Evolutionary conservation across 164 flowering plant species (phyloP).

Genomic region (Platanus orientalis): DNA sequence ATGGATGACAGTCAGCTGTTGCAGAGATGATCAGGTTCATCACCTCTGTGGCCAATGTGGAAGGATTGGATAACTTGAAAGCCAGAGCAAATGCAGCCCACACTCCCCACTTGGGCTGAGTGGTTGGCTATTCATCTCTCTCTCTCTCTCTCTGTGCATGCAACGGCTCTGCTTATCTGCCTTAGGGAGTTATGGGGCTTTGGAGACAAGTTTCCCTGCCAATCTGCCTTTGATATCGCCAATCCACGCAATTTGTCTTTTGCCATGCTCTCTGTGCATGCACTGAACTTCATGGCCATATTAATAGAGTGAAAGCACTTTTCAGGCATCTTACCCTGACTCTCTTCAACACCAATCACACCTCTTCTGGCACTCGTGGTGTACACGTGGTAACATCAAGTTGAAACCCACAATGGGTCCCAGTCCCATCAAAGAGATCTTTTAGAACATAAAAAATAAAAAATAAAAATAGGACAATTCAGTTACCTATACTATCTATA

Average conservation of each 20-base stretch:
- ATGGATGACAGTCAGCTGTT: neutral
- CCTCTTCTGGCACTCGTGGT: neutral
- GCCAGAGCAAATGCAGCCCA: conserved; percentile 12
- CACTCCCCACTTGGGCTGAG: conserved; percentile 21
- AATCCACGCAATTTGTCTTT: conserved; percentile 26
- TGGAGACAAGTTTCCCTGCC: neutral
- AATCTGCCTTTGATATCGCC: conserved; percentile 12
- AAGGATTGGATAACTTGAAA: conserved; percentile 29
- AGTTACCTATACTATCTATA: too few relatives aligned
- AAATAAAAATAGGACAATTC: too few relatives aligned
- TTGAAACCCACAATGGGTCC: too few relatives aligned
- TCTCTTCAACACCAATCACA: neutral
- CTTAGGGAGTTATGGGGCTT: conserved; percentile 16
- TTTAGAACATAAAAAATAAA: too few relatives aligned
- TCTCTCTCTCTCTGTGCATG: conserved; percentile 11
- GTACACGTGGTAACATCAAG: too few relatives aligned
- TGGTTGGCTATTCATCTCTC: conserved; percentile 6
- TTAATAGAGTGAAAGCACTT: neutral
- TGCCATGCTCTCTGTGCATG: conserved; percentile 15
- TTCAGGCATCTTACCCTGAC: neutral
- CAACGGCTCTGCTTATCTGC: conserved; percentile 7
- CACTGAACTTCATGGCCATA: conserved; percentile 1
- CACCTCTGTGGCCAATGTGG: conserved; percentile 24
- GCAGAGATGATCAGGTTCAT: conserved; percentile 21
- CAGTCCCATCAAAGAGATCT: too few relatives aligned